phyloP scores from a whole-genome alignment of 2,329 filamentous ascomycete species.

The Lasiodiplodia hormozganensis region DNA sequence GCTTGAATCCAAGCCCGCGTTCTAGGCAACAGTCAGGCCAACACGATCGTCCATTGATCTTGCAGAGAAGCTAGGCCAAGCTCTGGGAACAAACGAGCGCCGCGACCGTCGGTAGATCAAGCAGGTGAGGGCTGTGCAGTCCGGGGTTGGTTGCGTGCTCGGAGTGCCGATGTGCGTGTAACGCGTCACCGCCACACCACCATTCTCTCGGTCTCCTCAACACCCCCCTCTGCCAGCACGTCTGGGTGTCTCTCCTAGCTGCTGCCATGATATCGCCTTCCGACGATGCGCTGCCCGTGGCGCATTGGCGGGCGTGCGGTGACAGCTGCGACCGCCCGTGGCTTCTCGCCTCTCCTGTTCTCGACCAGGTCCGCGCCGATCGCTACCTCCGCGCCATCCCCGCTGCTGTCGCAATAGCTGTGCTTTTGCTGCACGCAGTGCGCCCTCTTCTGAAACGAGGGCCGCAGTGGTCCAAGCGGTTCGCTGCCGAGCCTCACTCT shows the following conservation, averaged over 20 bases:
- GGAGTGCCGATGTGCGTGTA: conserved; percentile 7
- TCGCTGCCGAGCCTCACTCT: conserved; percentile 14
- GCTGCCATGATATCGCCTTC: background rate
- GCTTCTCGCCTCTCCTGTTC: background rate
- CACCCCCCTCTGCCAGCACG: background rate
- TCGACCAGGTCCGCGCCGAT: background rate
- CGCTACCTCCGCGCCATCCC: conserved; percentile 8
- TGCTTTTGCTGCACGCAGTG: background rate
- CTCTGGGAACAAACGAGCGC: background rate
- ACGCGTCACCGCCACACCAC: conserved; percentile 25
- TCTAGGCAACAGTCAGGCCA: background rate
- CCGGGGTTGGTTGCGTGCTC: conserved; percentile 18
- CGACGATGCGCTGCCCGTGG: conserved; percentile 12
- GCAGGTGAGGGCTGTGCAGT: background rate
- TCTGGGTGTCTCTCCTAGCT: background rate
- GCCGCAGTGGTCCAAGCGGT: conserved; percentile 20
- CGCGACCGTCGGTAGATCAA: background rate
- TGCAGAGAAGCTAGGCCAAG: background rate
- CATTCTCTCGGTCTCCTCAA: background rate
- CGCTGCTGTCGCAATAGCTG: background rate
- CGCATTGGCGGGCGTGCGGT: conserved; percentile 9
- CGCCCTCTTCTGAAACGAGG: background rate
- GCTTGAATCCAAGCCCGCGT: background rate
- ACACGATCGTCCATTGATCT: background rate
- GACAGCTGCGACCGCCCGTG: conserved; percentile 1